These are phyloP conservation scores for Cenchrus americanus DNA, from an alignment of 176 grass and related monocot species.

Conservation along the genomic window DNA sequence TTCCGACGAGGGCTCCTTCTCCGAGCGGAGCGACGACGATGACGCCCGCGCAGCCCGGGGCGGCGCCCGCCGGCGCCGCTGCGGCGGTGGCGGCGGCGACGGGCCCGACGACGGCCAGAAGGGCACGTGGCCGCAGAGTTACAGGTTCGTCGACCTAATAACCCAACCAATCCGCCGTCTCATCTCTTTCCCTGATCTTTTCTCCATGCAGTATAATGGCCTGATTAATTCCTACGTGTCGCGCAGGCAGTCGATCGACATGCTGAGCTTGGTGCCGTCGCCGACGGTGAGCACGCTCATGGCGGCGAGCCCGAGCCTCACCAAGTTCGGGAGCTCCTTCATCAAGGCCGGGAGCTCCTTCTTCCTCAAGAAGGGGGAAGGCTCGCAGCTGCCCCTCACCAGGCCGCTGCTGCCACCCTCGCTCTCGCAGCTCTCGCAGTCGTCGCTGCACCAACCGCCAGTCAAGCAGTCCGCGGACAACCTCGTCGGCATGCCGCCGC, in stretches of 20 bases:
- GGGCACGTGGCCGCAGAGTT: conserved; percentile 69
- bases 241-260: conserved; percentile 71
- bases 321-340: conserved; percentile 38
- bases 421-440: conserved; percentile 19
- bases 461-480: conserved; percentile 30
- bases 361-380: conserved; percentile 47
- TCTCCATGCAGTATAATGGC: background rate
- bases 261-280: conserved; percentile 58
- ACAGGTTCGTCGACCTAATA: conserved; percentile 42
- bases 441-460: background rate
- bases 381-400: conserved; percentile 26
- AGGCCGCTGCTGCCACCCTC: conserved; percentile 48
- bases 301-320: conserved; percentile 58
- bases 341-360: conserved; percentile 51
- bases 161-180: background rate
- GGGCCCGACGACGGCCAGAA: conserved; percentile 7
- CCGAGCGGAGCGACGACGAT: conserved; percentile 32
- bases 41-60: background rate
- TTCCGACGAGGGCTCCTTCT: conserved; percentile 26
- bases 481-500: conserved; percentile 33
- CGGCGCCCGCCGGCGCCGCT: background rate
- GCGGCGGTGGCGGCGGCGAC: background rate
- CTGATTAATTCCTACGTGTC: background rate
- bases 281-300: conserved; percentile 56
- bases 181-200: background rate